Conservation (phyloP, 1,284 basidiomycete genomes). For the Boletus semigastroideus region DNA sequence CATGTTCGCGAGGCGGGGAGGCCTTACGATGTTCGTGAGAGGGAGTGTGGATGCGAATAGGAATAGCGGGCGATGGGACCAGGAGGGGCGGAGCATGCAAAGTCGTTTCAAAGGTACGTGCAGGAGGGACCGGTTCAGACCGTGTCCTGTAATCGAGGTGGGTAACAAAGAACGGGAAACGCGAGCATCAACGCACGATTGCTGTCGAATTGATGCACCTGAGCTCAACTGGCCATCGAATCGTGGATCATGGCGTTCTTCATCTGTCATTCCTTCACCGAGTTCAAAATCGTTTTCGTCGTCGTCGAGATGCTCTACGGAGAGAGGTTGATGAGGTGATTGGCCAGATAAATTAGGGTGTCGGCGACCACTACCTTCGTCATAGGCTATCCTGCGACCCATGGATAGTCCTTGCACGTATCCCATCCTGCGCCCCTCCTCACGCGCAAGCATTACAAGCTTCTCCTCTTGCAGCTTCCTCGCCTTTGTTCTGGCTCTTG, state of each 20-base stretch:
- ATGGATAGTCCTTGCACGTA: constrained; percentile 40
- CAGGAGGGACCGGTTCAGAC: constrained; percentile 29
- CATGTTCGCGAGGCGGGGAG: constrained; percentile 19
- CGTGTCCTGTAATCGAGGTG: constrained; percentile 22
- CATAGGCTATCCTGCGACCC: constrained; percentile 35
- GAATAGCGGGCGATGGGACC: constrained; percentile 31
- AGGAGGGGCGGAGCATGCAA: constrained; percentile 30
- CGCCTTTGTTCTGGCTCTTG: constrained; percentile 42
- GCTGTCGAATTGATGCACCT: constrained; percentile 14
- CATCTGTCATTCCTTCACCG: constrained; percentile 14
- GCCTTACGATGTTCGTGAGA: constrained; percentile 18
- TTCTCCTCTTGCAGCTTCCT: constrained; percentile 44
- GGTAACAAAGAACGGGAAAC: constrained; percentile 9
- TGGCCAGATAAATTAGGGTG: constrained; percentile 8
- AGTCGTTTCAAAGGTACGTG: constrained; percentile 29
- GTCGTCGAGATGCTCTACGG: constrained; percentile 14
- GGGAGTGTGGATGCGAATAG: constrained; percentile 23
- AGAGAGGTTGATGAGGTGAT: constrained; percentile 13
- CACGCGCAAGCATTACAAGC: constrained; percentile 40
- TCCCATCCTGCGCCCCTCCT: constrained; percentile 44
- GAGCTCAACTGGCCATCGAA: constrained; percentile 13
- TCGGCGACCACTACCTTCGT: constrained; percentile 29
- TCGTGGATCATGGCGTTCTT: constrained; percentile 24
- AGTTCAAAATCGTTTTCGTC: constrained; percentile 14
- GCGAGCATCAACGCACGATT: constrained; percentile 24